These are phyloP conservation scores for Botrytis hyacinthi DNA, from an alignment of 2,329 filamentous ascomycete genomes.

Conservation along the genomic window DNA sequence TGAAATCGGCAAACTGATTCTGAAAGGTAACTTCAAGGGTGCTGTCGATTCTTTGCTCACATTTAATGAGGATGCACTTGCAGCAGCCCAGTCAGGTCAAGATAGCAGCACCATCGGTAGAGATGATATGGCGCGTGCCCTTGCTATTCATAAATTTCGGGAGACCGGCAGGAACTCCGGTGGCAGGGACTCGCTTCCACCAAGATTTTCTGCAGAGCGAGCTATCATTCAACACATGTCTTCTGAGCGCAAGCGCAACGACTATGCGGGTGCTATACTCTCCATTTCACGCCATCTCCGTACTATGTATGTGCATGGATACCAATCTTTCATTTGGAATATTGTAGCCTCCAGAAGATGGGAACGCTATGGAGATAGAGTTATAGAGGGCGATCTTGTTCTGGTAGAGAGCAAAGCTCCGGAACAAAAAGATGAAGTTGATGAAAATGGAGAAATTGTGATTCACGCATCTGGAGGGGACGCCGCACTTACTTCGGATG, in stretches of 20 bases:
- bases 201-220: conserved; percentile 77
- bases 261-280: conserved; percentile 79
- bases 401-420: conserved; percentile 31
- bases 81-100: conserved; percentile 49
- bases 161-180: conserved; percentile 55
- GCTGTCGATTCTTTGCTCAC: conserved; percentile 76
- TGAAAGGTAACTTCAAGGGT: conserved; percentile 76
- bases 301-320: conserved; percentile 95
- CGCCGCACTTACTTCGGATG: conserved; percentile 51
- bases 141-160: conserved; percentile 73
- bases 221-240: conserved; percentile 75
- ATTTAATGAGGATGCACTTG: conserved; percentile 64
- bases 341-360: conserved; percentile 77
- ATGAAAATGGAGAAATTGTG: conserved; percentile 42
- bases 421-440: conserved; percentile 35
- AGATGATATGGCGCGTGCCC: conserved; percentile 77
- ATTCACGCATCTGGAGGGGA: conserved; percentile 58
- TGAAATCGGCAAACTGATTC: conserved; percentile 76
- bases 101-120: conserved; percentile 53
- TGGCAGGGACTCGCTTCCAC: conserved; percentile 63
- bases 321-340: conserved; percentile 96
- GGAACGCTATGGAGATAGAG: conserved; percentile 67
- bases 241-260: conserved; percentile 46
- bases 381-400: conserved; percentile 77
- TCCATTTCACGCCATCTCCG: conserved; percentile 78